Percentiles rank a stretch among this genome's conserved stretches.
phyloP scores from a whole-genome alignment of 2,329 filamentous ascomycete species.

The Teratosphaeria nubilosa region DNA sequence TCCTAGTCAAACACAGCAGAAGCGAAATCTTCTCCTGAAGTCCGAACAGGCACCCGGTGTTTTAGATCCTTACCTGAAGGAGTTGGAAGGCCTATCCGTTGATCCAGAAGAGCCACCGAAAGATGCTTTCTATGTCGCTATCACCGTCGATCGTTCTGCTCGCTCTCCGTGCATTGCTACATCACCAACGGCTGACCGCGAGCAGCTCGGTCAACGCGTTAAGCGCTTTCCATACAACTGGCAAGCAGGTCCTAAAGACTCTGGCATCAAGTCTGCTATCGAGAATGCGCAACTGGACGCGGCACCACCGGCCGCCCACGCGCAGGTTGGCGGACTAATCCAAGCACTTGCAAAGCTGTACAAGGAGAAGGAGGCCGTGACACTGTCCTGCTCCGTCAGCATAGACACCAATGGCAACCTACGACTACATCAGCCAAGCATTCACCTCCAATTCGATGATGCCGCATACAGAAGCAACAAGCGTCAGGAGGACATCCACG shows the following conservation, averaged over 20 bases:
- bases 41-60: conserved; percentile 15
- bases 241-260: conserved; percentile 30
- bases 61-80: conserved; percentile 20
- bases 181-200: conserved; percentile 41
- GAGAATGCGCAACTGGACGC: conserved; percentile 45
- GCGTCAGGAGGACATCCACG: conserved; percentile 53
- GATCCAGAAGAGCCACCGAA: conserved; percentile 15
- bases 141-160: conserved; percentile 55
- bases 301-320: conserved; percentile 32
- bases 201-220: conserved; percentile 33
- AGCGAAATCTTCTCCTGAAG: conserved; percentile 16
- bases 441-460: conserved; percentile 59
- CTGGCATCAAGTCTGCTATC: conserved; percentile 34
- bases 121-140: conserved; percentile 41
- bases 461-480: conserved; percentile 53
- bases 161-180: conserved; percentile 55
- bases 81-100: conserved; percentile 18
- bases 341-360: conserved; percentile 49
- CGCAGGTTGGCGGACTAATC: conserved; percentile 40
- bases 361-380: conserved; percentile 54
- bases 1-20: conserved; percentile 11
- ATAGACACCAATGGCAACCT: conserved; percentile 27
- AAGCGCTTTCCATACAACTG: conserved; percentile 56
- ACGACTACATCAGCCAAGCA: conserved; percentile 41
- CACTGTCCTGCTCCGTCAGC: conserved; percentile 44